These are phyloP conservation scores for Endotrypanum monterogeii DNA, from an alignment of 208 protist species.

Conservation along the genomic window DNA sequence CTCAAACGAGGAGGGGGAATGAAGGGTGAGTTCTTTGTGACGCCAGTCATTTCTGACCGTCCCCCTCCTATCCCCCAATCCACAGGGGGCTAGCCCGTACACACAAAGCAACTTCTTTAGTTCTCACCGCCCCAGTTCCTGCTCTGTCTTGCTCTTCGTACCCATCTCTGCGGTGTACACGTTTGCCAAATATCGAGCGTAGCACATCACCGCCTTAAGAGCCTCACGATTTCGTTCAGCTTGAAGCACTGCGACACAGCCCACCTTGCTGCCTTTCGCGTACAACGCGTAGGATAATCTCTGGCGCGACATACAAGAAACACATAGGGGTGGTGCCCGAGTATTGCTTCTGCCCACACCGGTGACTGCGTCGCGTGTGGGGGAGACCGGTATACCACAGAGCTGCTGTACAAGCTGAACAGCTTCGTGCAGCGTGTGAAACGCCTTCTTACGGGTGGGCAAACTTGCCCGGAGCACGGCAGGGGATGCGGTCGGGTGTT, in stretches of 20 bases:
- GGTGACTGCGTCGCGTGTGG: background rate
- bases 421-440: constrained; percentile 40
- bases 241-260: constrained; percentile 48
- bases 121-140: background rate
- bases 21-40: too few relatives aligned
- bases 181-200: constrained; percentile 18
- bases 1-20: too few relatives aligned
- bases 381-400: constrained; percentile 6
- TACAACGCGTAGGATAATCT: constrained; percentile 68
- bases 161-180: constrained; percentile 7
- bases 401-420: constrained; percentile 33
- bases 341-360: background rate
- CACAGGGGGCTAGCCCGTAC: too few relatives aligned
- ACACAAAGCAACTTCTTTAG: too few relatives aligned
- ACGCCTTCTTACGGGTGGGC: constrained; percentile 17
- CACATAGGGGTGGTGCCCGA: constrained; percentile 25
- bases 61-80: too few relatives aligned
- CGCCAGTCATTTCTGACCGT: too few relatives aligned
- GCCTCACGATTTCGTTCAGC: constrained; percentile 39
- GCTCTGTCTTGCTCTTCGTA: background rate
- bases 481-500: background rate
- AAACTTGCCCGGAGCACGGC: background rate
- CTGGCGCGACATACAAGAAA: constrained; percentile 66
- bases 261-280: constrained; percentile 56
- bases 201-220: constrained; percentile 39